These are phyloP conservation scores for Clavispora santaluciae DNA, from an alignment of 805 yeast species.

Conservation along the genomic window DNA sequence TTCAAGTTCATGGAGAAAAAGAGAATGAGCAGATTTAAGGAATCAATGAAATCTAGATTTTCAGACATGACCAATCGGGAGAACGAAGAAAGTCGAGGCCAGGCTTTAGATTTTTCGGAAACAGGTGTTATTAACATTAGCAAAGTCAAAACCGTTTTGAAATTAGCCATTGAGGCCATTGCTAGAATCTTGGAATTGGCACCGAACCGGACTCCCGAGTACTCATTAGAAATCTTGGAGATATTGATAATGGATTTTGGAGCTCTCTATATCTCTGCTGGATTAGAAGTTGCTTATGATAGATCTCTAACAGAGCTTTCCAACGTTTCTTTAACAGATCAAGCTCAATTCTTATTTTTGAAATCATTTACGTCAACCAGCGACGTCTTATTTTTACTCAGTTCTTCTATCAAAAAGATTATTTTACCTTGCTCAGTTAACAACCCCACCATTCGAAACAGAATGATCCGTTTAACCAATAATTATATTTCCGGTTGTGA, in stretches of 20 bases:
- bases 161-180: conserved; percentile 67
- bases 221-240: conserved; percentile 63
- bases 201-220: conserved; percentile 56
- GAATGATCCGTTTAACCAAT: conserved; percentile 60
- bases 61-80: conserved; percentile 14
- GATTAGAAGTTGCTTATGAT: conserved; percentile 64
- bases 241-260: conserved; percentile 67
- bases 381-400: conserved; percentile 58
- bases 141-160: conserved; percentile 58
- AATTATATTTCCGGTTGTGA: conserved; percentile 58
- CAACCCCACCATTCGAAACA: conserved; percentile 50
- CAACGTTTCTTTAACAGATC: conserved; percentile 18
- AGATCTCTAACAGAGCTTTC: conserved; percentile 33
- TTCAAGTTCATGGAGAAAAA: conserved; percentile 36
- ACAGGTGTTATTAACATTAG: conserved; percentile 32
- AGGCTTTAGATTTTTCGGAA: conserved; percentile 22
- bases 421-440: conserved; percentile 69
- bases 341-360: conserved; percentile 44
- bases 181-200: conserved; percentile 72
- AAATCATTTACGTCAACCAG: conserved; percentile 48
- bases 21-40: conserved; percentile 49
- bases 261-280: conserved; percentile 66
- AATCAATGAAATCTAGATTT: conserved; percentile 49
- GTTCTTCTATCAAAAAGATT: conserved; percentile 69
- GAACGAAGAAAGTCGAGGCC: conserved; percentile 34